A percentile compares a stretch with the other conserved stretches of the same genome.
Conservation (phyloP, 2,329 filamentous ascomycete genomes). For the Trichoderma oligosporum region DNA sequence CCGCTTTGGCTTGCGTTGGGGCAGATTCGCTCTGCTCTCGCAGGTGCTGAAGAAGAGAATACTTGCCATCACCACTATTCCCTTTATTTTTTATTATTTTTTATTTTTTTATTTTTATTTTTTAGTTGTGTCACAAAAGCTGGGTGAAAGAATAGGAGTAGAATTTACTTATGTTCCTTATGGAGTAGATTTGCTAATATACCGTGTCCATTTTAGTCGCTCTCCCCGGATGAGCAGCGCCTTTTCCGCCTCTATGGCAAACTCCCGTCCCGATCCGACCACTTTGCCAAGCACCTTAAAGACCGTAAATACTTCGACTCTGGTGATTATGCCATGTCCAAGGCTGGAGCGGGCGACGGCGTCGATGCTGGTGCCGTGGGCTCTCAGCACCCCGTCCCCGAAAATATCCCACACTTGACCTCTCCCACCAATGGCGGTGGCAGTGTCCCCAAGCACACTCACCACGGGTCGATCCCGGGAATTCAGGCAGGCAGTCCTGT, state of each 20-base stretch:
- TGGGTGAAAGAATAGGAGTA: background rate
- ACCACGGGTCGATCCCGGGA: constrained; percentile 43
- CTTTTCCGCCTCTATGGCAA: constrained; percentile 98
- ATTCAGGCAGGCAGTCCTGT: constrained; percentile 71
- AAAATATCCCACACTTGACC: constrained; percentile 88
- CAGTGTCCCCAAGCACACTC: constrained; percentile 38
- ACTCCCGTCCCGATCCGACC: constrained; percentile 90
- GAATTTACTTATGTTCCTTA: background rate
- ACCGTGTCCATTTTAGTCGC: constrained; percentile 58
- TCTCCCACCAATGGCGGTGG: constrained; percentile 52
- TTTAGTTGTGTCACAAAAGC: background rate
- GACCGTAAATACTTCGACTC: constrained; percentile 99
- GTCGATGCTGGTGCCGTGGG: constrained; percentile 92
- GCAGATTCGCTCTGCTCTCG: background rate
- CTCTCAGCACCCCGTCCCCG: constrained; percentile 88
- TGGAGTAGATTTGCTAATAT: background rate
- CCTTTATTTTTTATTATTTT: too few relatives aligned
- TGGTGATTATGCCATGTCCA: constrained; percentile 92
- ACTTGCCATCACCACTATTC: background rate
- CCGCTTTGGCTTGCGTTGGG: background rate
- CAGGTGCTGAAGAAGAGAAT: background rate
- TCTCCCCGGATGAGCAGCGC: constrained; percentile 91
- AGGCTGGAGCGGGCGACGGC: constrained; percentile 93
- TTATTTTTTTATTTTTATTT: background rate
- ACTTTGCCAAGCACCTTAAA: constrained; percentile 97